Base-by-base conservation (phyloP, 805 yeast genomes). In the Blastobotrys robertii region DNA sequence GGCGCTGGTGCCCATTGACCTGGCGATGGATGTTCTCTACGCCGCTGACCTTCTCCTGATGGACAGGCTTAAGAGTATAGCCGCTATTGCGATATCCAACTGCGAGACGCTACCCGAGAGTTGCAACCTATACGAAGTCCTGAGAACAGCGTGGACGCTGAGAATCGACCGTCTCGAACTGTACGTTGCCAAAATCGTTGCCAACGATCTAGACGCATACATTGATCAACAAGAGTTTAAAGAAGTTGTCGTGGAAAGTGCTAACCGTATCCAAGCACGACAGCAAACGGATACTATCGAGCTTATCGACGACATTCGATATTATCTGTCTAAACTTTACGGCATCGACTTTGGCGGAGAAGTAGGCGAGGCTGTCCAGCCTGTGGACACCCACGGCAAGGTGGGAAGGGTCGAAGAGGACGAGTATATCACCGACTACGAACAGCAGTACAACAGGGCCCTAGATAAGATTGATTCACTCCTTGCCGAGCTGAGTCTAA, bases 211-310 rank as follows among this genome's bases (percentile, higher is more conserved):
- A 19, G 56, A 50, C 8, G 43, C 38, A 22, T 77, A 56, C 58
- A 50, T 65, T 4, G 33, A 49, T 1, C 63, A 63, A n/a, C 58
- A 62, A 1, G 69, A 68, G 35, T 66, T 76, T 41, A 53, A 59
- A 39, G 63, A 56, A 0, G 55, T 71, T 12, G 57, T 70, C 4
- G 8, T 50, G n/a, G 73, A 70, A 44, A 68, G 76, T 55, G 81
- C 90, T 0, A 49, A 53, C 11, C 63, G 84, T 51, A 81, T 84
- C 39, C 54, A 69, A 14, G 60, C 57, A 11, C 69, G 92, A 55
- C 78, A 84, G 50, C 84, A 77, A 46, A 79, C 83, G 0, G 94
- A 84, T 62, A 80, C 90, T 1, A 80, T 84, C 54, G 94, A 84
- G 53, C 64, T 84, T 50, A 67, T 84, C 22, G 94, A 83, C 59